Conservation (phyloP, 257 asterid genomes). For the Forsythia viridissima region DNA sequence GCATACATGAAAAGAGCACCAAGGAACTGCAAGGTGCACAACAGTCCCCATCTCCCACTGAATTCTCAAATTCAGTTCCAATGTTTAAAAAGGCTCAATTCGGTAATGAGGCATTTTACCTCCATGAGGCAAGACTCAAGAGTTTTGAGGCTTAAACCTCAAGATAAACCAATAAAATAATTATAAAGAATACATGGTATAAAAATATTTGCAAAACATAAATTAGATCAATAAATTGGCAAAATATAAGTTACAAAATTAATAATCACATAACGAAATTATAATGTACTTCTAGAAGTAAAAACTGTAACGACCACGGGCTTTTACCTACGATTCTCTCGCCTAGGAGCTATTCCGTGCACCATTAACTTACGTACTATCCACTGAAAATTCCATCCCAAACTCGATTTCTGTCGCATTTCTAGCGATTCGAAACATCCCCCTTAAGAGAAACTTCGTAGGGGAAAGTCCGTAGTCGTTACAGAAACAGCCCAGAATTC, state of each 20-base stretch:
- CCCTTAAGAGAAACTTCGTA: no score
- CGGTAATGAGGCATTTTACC: background rate
- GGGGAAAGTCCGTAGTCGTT: no score
- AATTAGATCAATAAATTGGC: background rate
- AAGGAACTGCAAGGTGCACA: background rate
- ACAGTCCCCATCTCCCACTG: background rate
- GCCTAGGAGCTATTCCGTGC: no score
- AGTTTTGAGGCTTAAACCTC: background rate
- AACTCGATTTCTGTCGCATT: no score
- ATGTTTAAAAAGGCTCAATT: background rate
- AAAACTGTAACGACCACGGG: no score
- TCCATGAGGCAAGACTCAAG: background rate
- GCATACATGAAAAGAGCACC: background rate
- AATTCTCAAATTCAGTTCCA: background rate
- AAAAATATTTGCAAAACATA: background rate
- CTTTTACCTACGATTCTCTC: no score
- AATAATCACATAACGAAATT: no score
- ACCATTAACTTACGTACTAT: no score
- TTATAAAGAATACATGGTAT: background rate
- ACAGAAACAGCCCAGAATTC: background rate
- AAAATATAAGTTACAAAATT: background rate
- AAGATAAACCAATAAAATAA: background rate
- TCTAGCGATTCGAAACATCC: no score
- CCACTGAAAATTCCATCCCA: no score
- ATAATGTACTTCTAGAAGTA: no score